A percentile compares a stretch with the other conserved stretches of the same genome.
These are phyloP conservation scores for Russula dissimulans DNA, from an alignment of 768 basidiomycete species.

Conservation along the genomic window DNA sequence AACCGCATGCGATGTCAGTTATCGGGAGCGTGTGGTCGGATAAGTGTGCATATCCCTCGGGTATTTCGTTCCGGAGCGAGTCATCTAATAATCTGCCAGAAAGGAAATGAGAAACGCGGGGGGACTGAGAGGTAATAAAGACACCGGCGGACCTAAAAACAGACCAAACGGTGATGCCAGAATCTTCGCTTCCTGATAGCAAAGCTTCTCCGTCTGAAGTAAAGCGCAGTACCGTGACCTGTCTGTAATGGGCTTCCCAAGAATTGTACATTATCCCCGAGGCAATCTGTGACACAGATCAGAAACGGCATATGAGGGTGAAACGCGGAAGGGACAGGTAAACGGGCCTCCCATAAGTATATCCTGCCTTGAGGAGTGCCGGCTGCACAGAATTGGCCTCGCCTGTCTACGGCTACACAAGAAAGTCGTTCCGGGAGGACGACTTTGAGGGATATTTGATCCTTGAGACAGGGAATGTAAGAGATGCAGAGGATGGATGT, in stretches of 20 bases:
- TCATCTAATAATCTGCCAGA: slow-evolving; percentile 61
- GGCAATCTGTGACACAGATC: slow-evolving; percentile 46
- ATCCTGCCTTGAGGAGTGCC: slow-evolving; percentile 84
- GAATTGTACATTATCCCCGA: slow-evolving; percentile 91
- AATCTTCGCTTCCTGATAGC: slow-evolving; percentile 85
- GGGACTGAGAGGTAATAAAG: slow-evolving; percentile 6
- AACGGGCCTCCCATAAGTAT: slow-evolving; percentile 90
- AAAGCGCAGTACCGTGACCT: slow-evolving; percentile 75
- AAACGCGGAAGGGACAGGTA: neutral
- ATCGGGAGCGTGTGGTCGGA: slow-evolving; percentile 91
- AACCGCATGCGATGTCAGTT: slow-evolving; percentile 69
- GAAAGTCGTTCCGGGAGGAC: slow-evolving; percentile 85
- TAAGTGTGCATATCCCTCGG: slow-evolving; percentile 68
- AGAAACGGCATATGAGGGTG: neutral
- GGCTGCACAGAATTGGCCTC: slow-evolving; percentile 73
- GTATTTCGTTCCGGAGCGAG: slow-evolving; percentile 61
- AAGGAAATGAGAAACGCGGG: neutral
- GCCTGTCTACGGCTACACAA: slow-evolving; percentile 65
- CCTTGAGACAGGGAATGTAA: slow-evolving; percentile 38
- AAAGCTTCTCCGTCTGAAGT: slow-evolving; percentile 73
- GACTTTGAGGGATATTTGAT: slow-evolving; percentile 80
- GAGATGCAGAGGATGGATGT: neutral
- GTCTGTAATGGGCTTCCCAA: slow-evolving; percentile 95
- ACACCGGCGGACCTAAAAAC: slow-evolving; percentile 58
- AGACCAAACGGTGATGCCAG: slow-evolving; percentile 83